Base-by-base conservation (phyloP, 768 basidiomycete genomes). In the Rhizopogon roseolus region DNA sequence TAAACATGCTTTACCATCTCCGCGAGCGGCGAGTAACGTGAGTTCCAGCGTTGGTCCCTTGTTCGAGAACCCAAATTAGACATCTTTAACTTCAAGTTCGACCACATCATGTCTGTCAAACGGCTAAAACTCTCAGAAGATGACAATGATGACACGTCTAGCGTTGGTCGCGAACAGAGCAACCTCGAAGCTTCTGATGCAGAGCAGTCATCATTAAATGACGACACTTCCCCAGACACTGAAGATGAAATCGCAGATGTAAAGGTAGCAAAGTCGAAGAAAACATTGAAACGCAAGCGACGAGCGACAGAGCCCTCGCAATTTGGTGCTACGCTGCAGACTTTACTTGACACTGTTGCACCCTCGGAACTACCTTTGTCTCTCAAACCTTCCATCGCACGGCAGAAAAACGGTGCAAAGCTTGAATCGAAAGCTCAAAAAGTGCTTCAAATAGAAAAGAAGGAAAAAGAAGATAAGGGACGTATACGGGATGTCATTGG, bases 261-360 rank as follows among this genome's bases (percentile, higher is more conserved):
- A 49, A 79, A 81, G 60, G 70, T 66, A 41, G 65, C 71, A 63
- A 92, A 91, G 67, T 92, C 90, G 14, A 83, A 79, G 53, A 86
- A 90, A 67, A 93, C 90, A 0, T 70, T 81, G 50, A 93, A 93
- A 68, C 81, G 91, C 61, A 93, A 92, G 76, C 79, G 87, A 32
- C 76, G 91, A 53, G 91, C 91, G 22, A 89, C 89, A 6, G 82
- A 81, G 53, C 77, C 86, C 16, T 79, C 82, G 29, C 81, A 80
- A 52, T 93, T 93, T 62, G 91, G 89, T 56, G 76, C 79, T 43
- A 84, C 88, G 8, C 76, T 93, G 27, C 84, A 88, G 63, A 80
- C 81, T 19, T 73, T 93, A 51, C 76, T 93, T 50, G 75, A 75
- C 55, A 93, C 91, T 27, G 75, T 86, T 60, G 76, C 83, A 22